Evolutionary conservation across 192 early-diverging fungal genomes (phyloP).

Genomic region (Thamnidium elegans): DNA sequence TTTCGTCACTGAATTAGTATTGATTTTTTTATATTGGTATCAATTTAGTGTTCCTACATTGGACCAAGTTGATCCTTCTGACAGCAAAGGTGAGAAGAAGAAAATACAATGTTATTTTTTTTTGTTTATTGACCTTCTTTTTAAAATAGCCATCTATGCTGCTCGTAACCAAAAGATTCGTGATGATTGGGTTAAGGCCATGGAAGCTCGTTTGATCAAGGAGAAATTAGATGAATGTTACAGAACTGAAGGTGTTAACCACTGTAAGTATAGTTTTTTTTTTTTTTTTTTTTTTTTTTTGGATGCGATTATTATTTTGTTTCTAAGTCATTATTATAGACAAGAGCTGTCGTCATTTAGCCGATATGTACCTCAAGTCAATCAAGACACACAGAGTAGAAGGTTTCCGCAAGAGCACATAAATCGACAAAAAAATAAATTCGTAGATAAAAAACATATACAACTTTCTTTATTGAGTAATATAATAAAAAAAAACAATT

Average conservation of each 20-base stretch:
- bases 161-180: conserved; percentile 77
- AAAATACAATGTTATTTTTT: background rate
- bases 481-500: background rate
- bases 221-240: conserved; percentile 92
- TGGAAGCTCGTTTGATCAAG: conserved; percentile 82
- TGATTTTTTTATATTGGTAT: background rate
- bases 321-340: conserved; percentile 24
- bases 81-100: conserved; percentile 34
- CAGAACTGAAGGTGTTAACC: conserved; percentile 89
- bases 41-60: conserved; percentile 32
- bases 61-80: conserved; percentile 37
- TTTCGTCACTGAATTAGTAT: background rate
- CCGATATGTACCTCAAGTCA: conserved; percentile 74
- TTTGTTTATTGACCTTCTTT: background rate
- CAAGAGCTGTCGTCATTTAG: conserved; percentile 86
- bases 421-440: conserved; percentile 3
- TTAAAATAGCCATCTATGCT: conserved; percentile 52
- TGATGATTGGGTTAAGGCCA: conserved; percentile 87
- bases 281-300: conserved; percentile 6
- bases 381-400: conserved; percentile 54
- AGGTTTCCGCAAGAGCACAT: conserved; percentile 48
- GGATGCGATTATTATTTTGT: background rate
- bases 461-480: background rate
- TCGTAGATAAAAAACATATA: background rate
- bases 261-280: conserved; percentile 53